Evolutionary conservation across 1,284 basidiomycete genomes (phyloP).

Genomic region (Ceratobasidium sp.): DNA sequence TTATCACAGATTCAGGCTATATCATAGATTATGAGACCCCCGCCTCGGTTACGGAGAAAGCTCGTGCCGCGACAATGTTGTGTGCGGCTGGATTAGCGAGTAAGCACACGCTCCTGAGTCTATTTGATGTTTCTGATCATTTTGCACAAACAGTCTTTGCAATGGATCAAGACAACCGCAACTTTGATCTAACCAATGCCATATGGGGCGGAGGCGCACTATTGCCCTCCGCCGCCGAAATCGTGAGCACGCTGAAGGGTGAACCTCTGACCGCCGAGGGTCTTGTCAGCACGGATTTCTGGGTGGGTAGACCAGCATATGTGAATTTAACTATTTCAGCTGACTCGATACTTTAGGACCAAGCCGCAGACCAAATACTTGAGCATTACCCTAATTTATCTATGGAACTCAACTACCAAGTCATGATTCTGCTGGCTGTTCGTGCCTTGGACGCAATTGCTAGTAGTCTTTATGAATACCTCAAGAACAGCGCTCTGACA

Average conservation of each 20-base stretch:
- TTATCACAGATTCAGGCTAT: slow-evolving; percentile 31
- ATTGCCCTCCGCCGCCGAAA: slow-evolving; percentile 29
- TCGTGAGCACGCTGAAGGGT: slow-evolving; percentile 18
- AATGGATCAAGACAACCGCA: slow-evolving; percentile 39
- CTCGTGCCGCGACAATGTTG: slow-evolving; percentile 36
- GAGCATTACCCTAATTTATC: slow-evolving; percentile 31
- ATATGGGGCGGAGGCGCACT: slow-evolving; percentile 40
- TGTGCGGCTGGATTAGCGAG: slow-evolving; percentile 25
- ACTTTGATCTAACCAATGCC: slow-evolving; percentile 33
- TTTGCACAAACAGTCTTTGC: slow-evolving; percentile 17
- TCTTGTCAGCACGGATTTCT: slow-evolving; percentile 37
- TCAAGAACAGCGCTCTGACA: slow-evolving; percentile 28
- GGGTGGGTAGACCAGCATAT: neutral
- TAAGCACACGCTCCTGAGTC: neutral
- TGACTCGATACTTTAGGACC: neutral
- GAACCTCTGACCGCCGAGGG: slow-evolving; percentile 16
- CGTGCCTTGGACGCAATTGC: slow-evolving; percentile 37
- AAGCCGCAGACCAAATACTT: slow-evolving; percentile 29
- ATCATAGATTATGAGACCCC: slow-evolving; percentile 42
- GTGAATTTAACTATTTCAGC: neutral
- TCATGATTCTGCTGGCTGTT: slow-evolving; percentile 36
- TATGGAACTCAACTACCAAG: slow-evolving; percentile 34
- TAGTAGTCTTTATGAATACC: slow-evolving; percentile 27
- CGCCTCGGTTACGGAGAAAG: slow-evolving; percentile 29
- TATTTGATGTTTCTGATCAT: neutral